A percentile compares a stretch with the other conserved stretches of the same genome.
Evolutionary conservation across 169 alveolate species (phyloP).

Genomic region (Besnoitia besnoiti): DNA sequence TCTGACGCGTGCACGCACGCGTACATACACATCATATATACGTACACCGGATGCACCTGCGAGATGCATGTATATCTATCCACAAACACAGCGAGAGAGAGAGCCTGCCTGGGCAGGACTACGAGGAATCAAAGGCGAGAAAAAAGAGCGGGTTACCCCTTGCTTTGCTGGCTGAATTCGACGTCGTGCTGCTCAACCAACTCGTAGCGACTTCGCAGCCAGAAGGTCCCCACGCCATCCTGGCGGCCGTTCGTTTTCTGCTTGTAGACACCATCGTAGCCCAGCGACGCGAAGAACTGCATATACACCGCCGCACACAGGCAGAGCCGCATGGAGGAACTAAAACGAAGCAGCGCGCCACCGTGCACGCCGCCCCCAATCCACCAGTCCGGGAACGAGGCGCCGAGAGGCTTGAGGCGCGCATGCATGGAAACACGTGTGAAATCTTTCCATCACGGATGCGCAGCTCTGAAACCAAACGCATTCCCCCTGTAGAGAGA

Average conservation of each 20-base stretch:
- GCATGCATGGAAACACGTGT: background rate
- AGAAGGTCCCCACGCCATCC: slow-evolving; percentile 30
- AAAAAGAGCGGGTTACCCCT: too few relatives aligned
- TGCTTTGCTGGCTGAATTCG: background rate
- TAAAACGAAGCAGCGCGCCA: background rate
- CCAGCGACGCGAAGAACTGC: background rate
- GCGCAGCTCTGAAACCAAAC: too few relatives aligned
- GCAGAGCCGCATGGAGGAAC: background rate
- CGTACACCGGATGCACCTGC: too few relatives aligned
- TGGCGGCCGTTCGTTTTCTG: slow-evolving; percentile 29
- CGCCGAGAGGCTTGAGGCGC: background rate
- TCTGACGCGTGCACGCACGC: too few relatives aligned
- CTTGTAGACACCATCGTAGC: slow-evolving; percentile 31
- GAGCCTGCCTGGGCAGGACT: too few relatives aligned
- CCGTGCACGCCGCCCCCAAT: too few relatives aligned
- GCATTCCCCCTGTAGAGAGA: too few relatives aligned
- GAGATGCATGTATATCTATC: too few relatives aligned
- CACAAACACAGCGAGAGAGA: too few relatives aligned
- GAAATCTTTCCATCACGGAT: too few relatives aligned
- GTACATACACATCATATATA: too few relatives aligned
- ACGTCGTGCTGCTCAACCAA: background rate
- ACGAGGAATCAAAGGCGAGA: too few relatives aligned
- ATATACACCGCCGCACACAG: background rate
- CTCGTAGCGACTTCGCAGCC: slow-evolving; percentile 15
- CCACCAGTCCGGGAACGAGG: background rate